Percentiles rank a stretch among this genome's conserved stretches.
Evolutionary conservation across 345 rosid species (phyloP).

Genomic region (Brassica juncea): DNA sequence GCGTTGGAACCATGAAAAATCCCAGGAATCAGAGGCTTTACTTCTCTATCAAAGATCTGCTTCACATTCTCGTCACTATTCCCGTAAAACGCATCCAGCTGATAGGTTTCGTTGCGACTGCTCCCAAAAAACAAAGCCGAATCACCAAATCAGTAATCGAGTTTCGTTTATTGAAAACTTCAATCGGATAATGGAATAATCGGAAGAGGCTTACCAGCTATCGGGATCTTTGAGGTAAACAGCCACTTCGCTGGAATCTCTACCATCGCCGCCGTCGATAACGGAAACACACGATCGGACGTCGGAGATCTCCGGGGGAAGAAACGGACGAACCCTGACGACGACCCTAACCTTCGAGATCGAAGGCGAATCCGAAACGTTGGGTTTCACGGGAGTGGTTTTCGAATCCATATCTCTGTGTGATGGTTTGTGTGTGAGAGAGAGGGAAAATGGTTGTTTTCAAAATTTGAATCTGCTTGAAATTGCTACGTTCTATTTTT

Average conservation of each 20-base stretch:
- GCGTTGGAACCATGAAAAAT: slow-evolving; percentile 70
- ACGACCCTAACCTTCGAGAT: slow-evolving; percentile 61
- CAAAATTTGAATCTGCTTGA: neutral
- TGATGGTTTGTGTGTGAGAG: neutral
- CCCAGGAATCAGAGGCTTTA: slow-evolving; percentile 61
- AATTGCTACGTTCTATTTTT: neutral
- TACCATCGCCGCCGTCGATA: slow-evolving; percentile 39
- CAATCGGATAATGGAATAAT: neutral
- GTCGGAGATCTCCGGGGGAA: slow-evolving; percentile 52
- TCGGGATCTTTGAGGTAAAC: slow-evolving; percentile 70
- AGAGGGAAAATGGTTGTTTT: neutral
- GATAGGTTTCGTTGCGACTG: slow-evolving; percentile 79
- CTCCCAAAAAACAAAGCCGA: neutral
- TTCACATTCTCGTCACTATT: slow-evolving; percentile 35
- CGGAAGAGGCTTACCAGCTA: slow-evolving; percentile 51
- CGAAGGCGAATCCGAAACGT: slow-evolving; percentile 29
- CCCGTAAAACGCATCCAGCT: slow-evolving; percentile 76
- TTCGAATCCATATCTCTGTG: slow-evolving; percentile 11
- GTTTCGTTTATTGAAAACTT: neutral
- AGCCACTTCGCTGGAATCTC: slow-evolving; percentile 50
- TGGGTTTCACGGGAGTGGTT: slow-evolving; percentile 27
- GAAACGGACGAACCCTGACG: slow-evolving; percentile 73
- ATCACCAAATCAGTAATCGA: slow-evolving; percentile 11
- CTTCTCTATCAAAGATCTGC: slow-evolving; percentile 70
- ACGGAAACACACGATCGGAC: slow-evolving; percentile 53